Base-by-base conservation (phyloP, 2,329 filamentous ascomycete genomes). In the Claviceps sp. region DNA sequence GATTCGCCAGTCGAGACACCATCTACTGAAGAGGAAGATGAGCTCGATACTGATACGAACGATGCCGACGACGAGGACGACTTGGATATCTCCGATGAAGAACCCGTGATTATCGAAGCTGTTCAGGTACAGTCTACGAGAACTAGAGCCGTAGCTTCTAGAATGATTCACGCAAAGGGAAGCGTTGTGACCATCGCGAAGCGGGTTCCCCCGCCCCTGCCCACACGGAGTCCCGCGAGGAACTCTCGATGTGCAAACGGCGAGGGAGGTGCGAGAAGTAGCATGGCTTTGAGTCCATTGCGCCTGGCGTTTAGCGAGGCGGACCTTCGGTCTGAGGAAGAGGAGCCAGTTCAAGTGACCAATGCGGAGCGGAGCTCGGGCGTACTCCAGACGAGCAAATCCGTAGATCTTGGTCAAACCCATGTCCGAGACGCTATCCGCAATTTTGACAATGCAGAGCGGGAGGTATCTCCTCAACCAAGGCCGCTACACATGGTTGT, bases 111-210 rank as follows among this genome's bases (percentile, higher is more conserved):
- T 34, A 85, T 82, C 54, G 82, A 87, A 60, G 77, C 87, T 50
- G 80, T 76, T 4, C 73, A 78, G 16, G 72, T 76, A 19, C 75
- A 80, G 55, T 75, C 76, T 16, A 70, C 80, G 16, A 61, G 64
- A 42, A 73, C 76, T 6, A 77, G 81, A 50, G 77, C 80, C 42
- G 71, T 81, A 47, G 76, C 78, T 2, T 81, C 85, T 1, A 80
- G 85, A 51, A 76, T 81, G 52, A 81, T 89, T 52, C 75, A 78
- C 34, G 84, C 81, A 41, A 85, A 87, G 62, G 87, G 89, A 24
- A 84, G 85, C 49, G 73, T 96, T 49, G 87, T 96, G 30, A 89
- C 81, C 46, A 95, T 96, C 54, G 82, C 87, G 13, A 94, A 91
- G 69, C 79, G 89, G 39, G 68, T 83, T 1, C 80, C 88, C 1